phyloP scores from a whole-genome alignment of 805 yeast genomes.

The Yarrowia sp. region DNA sequence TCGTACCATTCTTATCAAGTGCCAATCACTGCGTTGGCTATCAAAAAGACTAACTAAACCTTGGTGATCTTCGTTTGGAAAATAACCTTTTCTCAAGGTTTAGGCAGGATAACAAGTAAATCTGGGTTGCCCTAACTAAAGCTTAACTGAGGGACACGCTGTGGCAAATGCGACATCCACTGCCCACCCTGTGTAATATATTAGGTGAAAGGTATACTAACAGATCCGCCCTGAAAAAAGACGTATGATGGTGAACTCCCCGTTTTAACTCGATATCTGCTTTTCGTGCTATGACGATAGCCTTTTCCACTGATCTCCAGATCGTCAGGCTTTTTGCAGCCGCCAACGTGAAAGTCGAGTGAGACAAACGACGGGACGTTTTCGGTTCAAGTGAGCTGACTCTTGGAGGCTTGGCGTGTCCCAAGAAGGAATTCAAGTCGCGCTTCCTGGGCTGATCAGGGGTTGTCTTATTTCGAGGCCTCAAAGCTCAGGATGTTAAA shows the following conservation, averaged over 20 bases:
- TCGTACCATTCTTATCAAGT: constrained; percentile 12
- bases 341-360: neutral
- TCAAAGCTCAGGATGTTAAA: neutral
- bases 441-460: neutral
- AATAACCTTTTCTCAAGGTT: neutral
- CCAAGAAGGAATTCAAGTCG: neutral
- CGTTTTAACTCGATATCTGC: neutral
- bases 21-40: neutral
- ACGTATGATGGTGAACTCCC: neutral
- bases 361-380: constrained; percentile 10
- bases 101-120: neutral
- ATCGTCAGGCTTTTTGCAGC: constrained; percentile 2
- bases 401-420: neutral
- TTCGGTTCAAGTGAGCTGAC: neutral
- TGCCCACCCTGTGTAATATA: no score
- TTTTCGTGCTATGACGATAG: neutral
- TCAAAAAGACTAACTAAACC: neutral
- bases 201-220: neutral
- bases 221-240: neutral
- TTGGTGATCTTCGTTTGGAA: neutral
- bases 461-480: constrained; percentile 1
- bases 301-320: neutral
- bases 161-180: no score
- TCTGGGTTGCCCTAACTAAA: neutral
- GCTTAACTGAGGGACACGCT: neutral